Conservation (phyloP, 345 rosid species). For the Iberis pinnata region DNA sequence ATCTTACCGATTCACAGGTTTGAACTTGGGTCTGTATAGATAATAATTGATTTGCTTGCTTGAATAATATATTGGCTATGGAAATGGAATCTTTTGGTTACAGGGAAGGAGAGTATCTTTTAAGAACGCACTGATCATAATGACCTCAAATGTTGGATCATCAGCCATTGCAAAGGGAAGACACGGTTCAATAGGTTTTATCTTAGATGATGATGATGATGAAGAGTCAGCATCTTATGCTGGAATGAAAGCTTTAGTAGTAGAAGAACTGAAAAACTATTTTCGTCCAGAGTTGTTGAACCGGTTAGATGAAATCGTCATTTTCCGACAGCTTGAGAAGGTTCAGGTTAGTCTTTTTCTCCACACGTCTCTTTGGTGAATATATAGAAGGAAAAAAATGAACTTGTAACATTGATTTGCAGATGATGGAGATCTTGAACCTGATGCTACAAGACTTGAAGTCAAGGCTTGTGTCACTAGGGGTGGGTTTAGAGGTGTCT, state of each 20-base stretch:
- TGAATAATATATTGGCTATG: constrained; percentile 10
- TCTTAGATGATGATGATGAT: constrained; percentile 46
- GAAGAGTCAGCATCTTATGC: constrained; percentile 52
- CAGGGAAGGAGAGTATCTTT: constrained; percentile 95
- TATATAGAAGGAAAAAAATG: too few relatives aligned
- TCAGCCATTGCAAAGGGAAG: constrained; percentile 84
- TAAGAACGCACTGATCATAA: constrained; percentile 82
- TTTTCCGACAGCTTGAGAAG: constrained; percentile 74
- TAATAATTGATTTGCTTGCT: neutral
- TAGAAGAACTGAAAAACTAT: constrained; percentile 77
- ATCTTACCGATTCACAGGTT: constrained; percentile 97
- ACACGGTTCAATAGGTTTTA: constrained; percentile 61
- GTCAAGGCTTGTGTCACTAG: constrained; percentile 61
- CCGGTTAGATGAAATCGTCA: constrained; percentile 92
- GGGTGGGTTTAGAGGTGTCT: constrained; percentile 78
- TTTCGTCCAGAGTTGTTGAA: constrained; percentile 96
- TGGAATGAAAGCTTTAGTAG: constrained; percentile 69
- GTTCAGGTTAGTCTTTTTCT: constrained; percentile 60
- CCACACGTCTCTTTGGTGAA: too few relatives aligned
- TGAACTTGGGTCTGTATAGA: neutral
- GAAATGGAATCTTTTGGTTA: constrained; percentile 9
- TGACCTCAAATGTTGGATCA: constrained; percentile 96
- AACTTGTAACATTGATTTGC: constrained; percentile 15
- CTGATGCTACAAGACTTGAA: constrained; percentile 86
- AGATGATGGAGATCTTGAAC: constrained; percentile 76